A percentile compares a stretch with the other conserved stretches of the same genome.
These are phyloP conservation scores for Candolleomyces aberdarensis DNA, from an alignment of 768 basidiomycete genomes.

Conservation along the genomic window DNA sequence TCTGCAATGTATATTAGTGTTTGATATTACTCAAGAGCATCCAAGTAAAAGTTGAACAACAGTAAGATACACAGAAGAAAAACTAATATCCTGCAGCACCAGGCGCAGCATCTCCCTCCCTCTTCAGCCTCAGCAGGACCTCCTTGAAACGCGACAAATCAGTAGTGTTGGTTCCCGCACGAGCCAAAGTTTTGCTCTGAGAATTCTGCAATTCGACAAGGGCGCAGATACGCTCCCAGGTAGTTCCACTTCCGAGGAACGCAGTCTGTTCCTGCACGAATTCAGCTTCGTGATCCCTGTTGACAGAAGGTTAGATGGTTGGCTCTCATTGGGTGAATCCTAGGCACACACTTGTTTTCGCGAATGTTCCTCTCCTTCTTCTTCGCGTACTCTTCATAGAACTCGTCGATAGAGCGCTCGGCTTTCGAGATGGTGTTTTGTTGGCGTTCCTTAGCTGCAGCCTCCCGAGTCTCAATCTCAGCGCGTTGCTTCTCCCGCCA, in stretches of 20 bases:
- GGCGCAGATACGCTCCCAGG: constrained; percentile 92
- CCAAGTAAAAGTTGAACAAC: constrained; percentile 3
- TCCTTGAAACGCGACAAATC: constrained; percentile 92
- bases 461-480: constrained; percentile 83
- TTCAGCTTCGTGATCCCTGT: constrained; percentile 82
- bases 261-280: constrained; percentile 72
- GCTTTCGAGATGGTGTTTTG: constrained; percentile 84
- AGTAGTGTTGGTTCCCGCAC: constrained; percentile 82
- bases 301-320: constrained; percentile 1
- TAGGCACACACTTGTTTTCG: constrained; percentile 79
- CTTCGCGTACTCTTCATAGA: constrained; percentile 82
- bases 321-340: background rate
- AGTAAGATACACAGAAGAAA: constrained; percentile 6
- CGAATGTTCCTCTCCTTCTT: constrained; percentile 90
- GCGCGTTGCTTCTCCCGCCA: constrained; percentile 87
- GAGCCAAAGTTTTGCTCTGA: constrained; percentile 92
- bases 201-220: constrained; percentile 90
- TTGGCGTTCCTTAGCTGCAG: constrained; percentile 68
- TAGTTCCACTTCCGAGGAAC: constrained; percentile 83
- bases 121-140: constrained; percentile 80
- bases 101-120: constrained; percentile 89
- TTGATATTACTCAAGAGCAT: background rate
- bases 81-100: constrained; percentile 88
- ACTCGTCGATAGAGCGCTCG: constrained; percentile 83
- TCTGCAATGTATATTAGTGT: too few relatives aligned